Evolutionary conservation across 1,139 yeast genomes (phyloP), one percentile per base, ranked within the genome.

Genomic region (Scheffersomyces lignicola): DNA sequence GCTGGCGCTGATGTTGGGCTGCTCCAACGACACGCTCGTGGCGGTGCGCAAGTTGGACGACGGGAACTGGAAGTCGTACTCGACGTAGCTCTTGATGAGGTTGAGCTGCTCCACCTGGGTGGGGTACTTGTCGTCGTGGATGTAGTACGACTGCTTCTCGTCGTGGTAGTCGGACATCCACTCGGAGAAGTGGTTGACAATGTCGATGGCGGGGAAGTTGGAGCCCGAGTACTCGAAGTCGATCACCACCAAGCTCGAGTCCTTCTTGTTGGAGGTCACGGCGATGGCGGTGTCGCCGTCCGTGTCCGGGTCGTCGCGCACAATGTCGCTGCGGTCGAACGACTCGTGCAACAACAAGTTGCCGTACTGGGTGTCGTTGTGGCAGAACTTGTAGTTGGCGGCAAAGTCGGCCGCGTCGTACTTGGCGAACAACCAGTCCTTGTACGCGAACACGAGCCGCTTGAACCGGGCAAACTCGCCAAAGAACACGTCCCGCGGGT

Each of bases 211-310:
- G 1, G 96, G 89, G 36, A 83, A 73, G 54, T 90, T 92, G n/a
- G 96, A 83, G 2, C 97, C 97, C 0, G 96, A 82, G 58, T 90
- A 92, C 62, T 92, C 98, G 58, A 92, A 92, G 58, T 92, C 98
- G 52, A 92, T 92, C 13, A 92, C 98, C 11, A 87, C 96, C 45
- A 92, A 69, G 52, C 80, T 83, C 20, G 78, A 70, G 64, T 92
- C 97, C 37, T 60, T 57, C 38, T 62, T 63, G 40, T 58, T 60
- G 34, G 65, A 56, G 22, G 73, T 62, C 11, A 58, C 42, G 30
- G 48, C 48, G 10, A 56, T 60, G 12, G 49, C 47, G 3, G 61
- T 64, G 12, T 40, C 50, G 5, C 18, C 29, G 12, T 26, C 29
- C 14, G 7, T 25, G 14, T 25, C 28, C 7, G 7, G 13, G 9